These are phyloP conservation scores for Erodium texanum DNA, from an alignment of 441 rosid species.

Conservation along the genomic window DNA sequence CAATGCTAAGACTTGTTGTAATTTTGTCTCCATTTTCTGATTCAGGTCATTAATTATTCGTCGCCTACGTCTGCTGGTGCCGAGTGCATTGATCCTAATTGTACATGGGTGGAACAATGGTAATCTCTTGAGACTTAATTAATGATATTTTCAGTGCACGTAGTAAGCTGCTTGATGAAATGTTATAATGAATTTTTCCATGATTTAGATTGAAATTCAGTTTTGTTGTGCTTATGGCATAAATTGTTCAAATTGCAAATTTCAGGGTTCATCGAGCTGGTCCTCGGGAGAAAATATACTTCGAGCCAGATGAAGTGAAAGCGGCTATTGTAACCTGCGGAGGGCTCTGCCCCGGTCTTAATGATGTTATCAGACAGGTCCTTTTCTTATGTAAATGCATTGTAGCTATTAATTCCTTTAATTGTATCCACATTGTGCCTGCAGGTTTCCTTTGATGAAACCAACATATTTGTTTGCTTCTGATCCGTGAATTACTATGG, in stretches of 20 bases:
- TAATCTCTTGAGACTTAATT: constrained; percentile 19
- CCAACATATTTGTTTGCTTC: neutral
- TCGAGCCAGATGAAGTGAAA: constrained; percentile 83
- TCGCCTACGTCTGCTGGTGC: constrained; percentile 96
- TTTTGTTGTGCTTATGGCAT: constrained; percentile 7
- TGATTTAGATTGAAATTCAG: too few relatives aligned
- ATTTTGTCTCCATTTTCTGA: constrained; percentile 7
- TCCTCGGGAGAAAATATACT: constrained; percentile 85
- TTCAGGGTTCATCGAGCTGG: constrained; percentile 96
- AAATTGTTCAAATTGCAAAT: constrained; percentile 3
- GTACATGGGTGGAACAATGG: constrained; percentile 98
- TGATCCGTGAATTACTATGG: neutral
- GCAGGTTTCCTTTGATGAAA: too few relatives aligned
- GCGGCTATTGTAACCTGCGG: constrained; percentile 96
- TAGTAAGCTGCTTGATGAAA: neutral
- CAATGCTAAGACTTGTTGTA: neutral
- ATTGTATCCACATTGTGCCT: too few relatives aligned
- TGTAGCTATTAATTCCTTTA: neutral
- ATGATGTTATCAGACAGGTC: constrained; percentile 94
- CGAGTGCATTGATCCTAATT: constrained; percentile 73
- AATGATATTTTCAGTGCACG: neutral
- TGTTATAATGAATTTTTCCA: neutral
- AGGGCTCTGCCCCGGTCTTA: constrained; percentile 97
- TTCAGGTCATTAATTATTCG: constrained; percentile 66
- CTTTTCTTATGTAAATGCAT: constrained; percentile 21